These are phyloP conservation scores for Funneliformis mosseae DNA, from an alignment of 192 early-diverging fungal species.

Conservation along the genomic window DNA sequence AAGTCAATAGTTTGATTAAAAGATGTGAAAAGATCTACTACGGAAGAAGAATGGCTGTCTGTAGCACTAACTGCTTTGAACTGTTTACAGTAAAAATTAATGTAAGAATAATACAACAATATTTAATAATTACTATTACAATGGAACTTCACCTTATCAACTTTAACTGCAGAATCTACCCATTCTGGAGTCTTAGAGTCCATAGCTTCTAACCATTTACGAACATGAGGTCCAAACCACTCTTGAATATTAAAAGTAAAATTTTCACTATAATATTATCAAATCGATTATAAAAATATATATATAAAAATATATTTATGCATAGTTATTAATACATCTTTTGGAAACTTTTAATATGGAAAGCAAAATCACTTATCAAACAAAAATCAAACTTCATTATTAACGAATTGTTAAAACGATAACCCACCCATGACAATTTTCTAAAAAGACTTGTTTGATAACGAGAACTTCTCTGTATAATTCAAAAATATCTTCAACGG, in stretches of 20 bases:
- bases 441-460: slow-evolving; percentile 51
- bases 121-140: neutral
- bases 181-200: slow-evolving; percentile 70
- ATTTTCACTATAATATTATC: slow-evolving; percentile 24
- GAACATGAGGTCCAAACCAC: slow-evolving; percentile 74
- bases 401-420: neutral
- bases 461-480: slow-evolving; percentile 55
- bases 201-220: slow-evolving; percentile 62
- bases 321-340: too few relatives aligned
- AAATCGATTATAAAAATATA: neutral
- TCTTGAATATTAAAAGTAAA: slow-evolving; percentile 67
- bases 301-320: neutral
- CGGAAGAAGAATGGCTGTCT: slow-evolving; percentile 70
- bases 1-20: slow-evolving; percentile 75
- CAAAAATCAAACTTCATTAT: neutral
- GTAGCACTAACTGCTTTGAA: slow-evolving; percentile 57
- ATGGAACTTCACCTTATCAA: slow-evolving; percentile 50
- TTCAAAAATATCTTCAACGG: slow-evolving; percentile 54
- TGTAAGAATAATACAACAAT: neutral
- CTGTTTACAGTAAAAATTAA: slow-evolving; percentile 33
- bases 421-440: slow-evolving; percentile 49
- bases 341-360: too few relatives aligned
- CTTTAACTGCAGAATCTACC: slow-evolving; percentile 66
- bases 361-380: neutral
- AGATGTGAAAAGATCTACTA: slow-evolving; percentile 78